phyloP scores from a whole-genome alignment of 2,329 filamentous ascomycete species.

The Parastagonospora avenae region DNA sequence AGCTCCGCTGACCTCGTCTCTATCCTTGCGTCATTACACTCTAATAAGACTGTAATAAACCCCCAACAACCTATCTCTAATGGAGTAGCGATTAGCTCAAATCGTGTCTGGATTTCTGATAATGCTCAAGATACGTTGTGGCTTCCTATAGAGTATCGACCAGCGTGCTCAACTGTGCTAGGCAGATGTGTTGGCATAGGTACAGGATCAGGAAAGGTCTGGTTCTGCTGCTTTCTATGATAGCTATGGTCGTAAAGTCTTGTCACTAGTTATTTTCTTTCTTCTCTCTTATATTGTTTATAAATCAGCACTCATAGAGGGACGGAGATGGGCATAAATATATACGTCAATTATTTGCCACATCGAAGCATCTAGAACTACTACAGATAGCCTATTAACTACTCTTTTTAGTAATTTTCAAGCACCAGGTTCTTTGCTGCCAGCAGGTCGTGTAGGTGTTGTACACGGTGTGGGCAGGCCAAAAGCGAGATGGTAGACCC shows the following conservation, averaged over 20 bases:
- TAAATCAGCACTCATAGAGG: not conserved
- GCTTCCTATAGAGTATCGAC: slow-evolving; percentile 3
- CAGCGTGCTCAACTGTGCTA: not conserved
- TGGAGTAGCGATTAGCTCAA: not conserved
- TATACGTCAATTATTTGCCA: not conserved
- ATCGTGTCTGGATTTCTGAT: not conserved
- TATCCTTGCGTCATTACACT: not conserved
- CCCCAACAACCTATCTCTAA: not conserved
- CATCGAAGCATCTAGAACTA: not conserved
- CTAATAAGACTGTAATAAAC: not conserved
- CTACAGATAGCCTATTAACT: no score
- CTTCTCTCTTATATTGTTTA: not conserved
- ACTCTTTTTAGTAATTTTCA: no score
- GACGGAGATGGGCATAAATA: not conserved
- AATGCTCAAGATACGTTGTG: slow-evolving; percentile 1
- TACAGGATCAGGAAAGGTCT: not conserved
- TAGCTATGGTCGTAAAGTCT: no score
- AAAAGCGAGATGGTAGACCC: no score
- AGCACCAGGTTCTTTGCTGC: no score
- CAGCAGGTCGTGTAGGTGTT: no score
- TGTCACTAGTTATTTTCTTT: no score
- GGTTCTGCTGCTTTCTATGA: no score
- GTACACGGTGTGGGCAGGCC: no score
- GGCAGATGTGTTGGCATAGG: slow-evolving; percentile 1
- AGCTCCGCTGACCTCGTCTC: not conserved